Evolutionary conservation across 192 early-diverging fungal genomes (phyloP).

Genomic region (Coemansia sp.): DNA sequence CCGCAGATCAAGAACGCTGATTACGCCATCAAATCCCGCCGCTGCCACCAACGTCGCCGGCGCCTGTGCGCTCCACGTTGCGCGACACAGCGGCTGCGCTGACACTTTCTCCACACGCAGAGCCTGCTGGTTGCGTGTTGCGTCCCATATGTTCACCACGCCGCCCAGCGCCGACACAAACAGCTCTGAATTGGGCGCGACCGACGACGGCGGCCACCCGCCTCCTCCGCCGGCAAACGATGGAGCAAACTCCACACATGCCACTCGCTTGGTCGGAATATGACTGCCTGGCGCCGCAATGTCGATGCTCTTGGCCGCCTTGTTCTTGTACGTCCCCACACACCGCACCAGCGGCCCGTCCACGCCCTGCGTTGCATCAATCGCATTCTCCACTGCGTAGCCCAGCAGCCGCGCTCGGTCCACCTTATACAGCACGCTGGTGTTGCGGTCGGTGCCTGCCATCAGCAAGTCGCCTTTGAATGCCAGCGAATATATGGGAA

Average conservation of each 20-base stretch:
- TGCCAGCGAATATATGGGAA: slow-evolving; percentile 53
- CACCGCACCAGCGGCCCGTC: slow-evolving; percentile 44
- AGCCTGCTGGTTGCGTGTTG: slow-evolving; percentile 31
- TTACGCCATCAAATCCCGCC: slow-evolving; percentile 32
- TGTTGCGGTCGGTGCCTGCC: slow-evolving; percentile 54
- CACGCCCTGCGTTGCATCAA: slow-evolving; percentile 4
- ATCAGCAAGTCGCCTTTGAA: slow-evolving; percentile 45
- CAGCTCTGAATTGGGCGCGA: slow-evolving; percentile 17
- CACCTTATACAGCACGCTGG: slow-evolving; percentile 53
- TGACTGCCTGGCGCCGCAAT: slow-evolving; percentile 53
- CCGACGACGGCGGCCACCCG: slow-evolving; percentile 30
- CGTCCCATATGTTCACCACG: slow-evolving; percentile 55
- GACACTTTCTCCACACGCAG: slow-evolving; percentile 47
- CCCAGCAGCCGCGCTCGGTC: slow-evolving; percentile 50
- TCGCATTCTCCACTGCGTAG: slow-evolving; percentile 4
- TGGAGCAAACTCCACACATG: slow-evolving; percentile 55
- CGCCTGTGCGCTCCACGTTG: slow-evolving; percentile 44
- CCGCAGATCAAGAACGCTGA: slow-evolving; percentile 48
- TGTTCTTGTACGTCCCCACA: slow-evolving; percentile 55
- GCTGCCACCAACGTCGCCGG: slow-evolving; percentile 42
- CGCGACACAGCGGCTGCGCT: slow-evolving; percentile 36
- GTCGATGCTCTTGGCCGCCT: slow-evolving; percentile 50
- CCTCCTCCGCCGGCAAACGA: slow-evolving; percentile 2
- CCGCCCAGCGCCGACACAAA: slow-evolving; percentile 51
- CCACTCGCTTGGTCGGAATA: slow-evolving; percentile 39